Base-by-base conservation (phyloP, 2,329 filamentous ascomycete genomes). In the Epichloe festucae region DNA sequence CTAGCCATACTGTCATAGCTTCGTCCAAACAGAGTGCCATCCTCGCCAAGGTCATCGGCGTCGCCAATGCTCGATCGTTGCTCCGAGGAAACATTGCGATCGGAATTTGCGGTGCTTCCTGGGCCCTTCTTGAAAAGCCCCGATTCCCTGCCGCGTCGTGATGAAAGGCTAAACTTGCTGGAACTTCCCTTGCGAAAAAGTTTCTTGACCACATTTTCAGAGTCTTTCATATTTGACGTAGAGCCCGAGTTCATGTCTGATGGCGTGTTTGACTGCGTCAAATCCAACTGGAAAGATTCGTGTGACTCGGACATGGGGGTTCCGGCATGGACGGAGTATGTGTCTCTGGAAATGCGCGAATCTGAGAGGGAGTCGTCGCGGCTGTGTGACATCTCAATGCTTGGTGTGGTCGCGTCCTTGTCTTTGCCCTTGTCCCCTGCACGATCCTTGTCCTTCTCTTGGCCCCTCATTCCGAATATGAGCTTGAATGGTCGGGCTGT, bases 401-500 rank as follows among this genome's bases (percentile, higher is more conserved):
- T 63, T 6, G 70, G 67, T 11, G 68, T 68, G 7, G 65, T 58
- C 4, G 60, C 62, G 31, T 67, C 66, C 39, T 67, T 65, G 11
- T 59, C 63, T 56, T 70, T 75, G 15, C 65, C 67, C 53, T 65
- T 67, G 45, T 69, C 67, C 52, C 62, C 70, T 15, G 62, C 57
- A 38, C 60, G 60, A 23, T 63, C 63, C 50, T 46, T 66, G 53
- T 47, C 62, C 35, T 68, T 70, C 3, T 70, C 65, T 59, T 69
- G 66, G 64, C 55, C 67, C 55, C 59, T 68, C 10, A 45, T 49
- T 15, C 75, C 73, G 59, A 82, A 79, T 53, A 93, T 79, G 39
- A 82, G 77, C 67, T 85, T 91, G 64, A 97, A 97, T 1, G 85
- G 87, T 8, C 90, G 90, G 0, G 91, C 93, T 6, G 87, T 80